phyloP scores from a whole-genome alignment of 345 rosid genomes.

The Pistacia vera region DNA sequence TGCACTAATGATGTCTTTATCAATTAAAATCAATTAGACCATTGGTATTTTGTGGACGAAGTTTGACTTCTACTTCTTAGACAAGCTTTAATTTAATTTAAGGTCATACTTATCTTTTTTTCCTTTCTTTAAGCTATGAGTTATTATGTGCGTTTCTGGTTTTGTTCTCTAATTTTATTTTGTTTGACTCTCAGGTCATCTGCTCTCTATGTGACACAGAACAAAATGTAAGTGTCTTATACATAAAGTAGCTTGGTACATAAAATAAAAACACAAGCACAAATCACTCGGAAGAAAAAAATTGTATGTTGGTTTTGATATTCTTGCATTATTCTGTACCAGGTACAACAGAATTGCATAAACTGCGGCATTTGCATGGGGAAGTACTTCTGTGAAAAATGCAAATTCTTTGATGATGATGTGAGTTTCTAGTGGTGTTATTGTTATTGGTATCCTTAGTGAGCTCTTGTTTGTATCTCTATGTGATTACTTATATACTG shows the following conservation, averaged over 20 bases:
- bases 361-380: slow-evolving; percentile 73
- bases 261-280: too few relatives aligned
- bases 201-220: slow-evolving; percentile 62
- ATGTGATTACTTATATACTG: background rate
- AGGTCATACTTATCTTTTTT: background rate
- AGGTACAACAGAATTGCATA: slow-evolving; percentile 62
- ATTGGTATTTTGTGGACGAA: background rate
- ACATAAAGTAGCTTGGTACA: background rate
- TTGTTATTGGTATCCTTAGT: background rate
- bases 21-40: background rate
- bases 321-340: slow-evolving; percentile 7
- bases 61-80: background rate
- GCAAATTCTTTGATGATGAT: slow-evolving; percentile 76
- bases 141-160: background rate
- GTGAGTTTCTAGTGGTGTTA: slow-evolving; percentile 26
- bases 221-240: slow-evolving; percentile 56
- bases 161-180: background rate
- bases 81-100: background rate
- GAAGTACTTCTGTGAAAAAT: slow-evolving; percentile 57
- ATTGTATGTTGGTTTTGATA: background rate
- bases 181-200: slow-evolving; percentile 48
- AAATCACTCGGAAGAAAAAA: background rate
- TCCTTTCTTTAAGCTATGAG: background rate
- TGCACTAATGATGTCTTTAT: slow-evolving; percentile 22
- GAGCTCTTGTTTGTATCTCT: background rate